Evolutionary conservation across 23 red algal species (phyloP).

Genomic region (Gracilaria domingensis): DNA sequence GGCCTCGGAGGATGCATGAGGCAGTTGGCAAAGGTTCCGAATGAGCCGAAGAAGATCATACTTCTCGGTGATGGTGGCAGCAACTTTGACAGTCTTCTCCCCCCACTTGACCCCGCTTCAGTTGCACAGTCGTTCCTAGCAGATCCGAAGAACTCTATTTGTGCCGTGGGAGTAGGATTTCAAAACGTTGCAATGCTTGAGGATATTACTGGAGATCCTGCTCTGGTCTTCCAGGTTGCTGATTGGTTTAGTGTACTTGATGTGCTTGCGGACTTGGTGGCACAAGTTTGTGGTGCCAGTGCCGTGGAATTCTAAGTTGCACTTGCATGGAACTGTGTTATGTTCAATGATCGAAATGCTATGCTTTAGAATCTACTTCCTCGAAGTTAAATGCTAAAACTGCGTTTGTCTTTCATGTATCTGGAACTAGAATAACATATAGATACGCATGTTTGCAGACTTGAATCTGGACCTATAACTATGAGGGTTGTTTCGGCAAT

Average conservation of each 20-base stretch:
- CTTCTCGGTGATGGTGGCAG: conserved; percentile 20
- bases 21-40: background rate
- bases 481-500: no score
- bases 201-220: background rate
- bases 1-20: background rate
- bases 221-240: background rate
- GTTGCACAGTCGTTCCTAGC: background rate
- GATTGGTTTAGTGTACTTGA: conserved; percentile 3
- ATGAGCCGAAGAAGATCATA: conserved; percentile 3
- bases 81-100: background rate
- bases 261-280: background rate
- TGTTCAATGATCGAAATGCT: no score
- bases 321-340: no score
- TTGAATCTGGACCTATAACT: no score
- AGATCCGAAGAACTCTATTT: conserved; percentile 4
- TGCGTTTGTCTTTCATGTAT: no score
- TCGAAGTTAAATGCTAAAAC: no score
- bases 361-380: no score
- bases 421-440: no score
- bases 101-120: background rate
- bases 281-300: background rate
- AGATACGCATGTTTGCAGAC: no score
- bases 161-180: conserved; percentile 8
- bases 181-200: background rate
- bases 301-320: background rate